Conservation (phyloP, 2,329 filamentous ascomycete genomes). For the Chalara sp. region DNA sequence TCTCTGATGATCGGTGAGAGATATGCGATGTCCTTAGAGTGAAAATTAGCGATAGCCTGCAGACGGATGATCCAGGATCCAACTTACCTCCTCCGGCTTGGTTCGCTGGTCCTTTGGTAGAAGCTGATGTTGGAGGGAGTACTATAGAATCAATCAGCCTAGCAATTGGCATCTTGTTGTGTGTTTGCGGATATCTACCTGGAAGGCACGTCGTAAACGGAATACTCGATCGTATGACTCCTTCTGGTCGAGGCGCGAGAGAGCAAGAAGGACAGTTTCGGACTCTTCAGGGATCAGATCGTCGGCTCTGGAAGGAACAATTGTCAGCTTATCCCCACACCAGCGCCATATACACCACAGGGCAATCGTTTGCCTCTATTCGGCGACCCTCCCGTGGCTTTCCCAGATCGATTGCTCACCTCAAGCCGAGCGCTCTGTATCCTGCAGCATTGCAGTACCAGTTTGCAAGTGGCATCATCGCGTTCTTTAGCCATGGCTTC, state of each 20-base stretch:
- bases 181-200: conserved; percentile 46
- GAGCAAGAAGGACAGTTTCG: conserved; percentile 76
- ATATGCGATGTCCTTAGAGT: conserved; percentile 55
- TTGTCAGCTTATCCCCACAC: conserved; percentile 7
- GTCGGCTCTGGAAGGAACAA: conserved; percentile 62
- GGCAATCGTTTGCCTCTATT: too few species aligned
- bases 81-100: conserved; percentile 56
- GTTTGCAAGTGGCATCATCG: conserved; percentile 73
- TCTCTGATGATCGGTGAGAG: conserved; percentile 61
- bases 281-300: conserved; percentile 92
- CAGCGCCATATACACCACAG: too few species aligned
- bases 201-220: conserved; percentile 91
- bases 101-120: conserved; percentile 60
- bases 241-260: conserved; percentile 85
- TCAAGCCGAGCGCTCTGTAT: conserved; percentile 88
- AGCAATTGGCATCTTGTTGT: not conserved
- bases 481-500: conserved; percentile 77
- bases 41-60: conserved; percentile 6
- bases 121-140: conserved; percentile 56
- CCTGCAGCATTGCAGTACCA: conserved; percentile 89
- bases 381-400: too few species aligned
- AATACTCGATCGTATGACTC: conserved; percentile 95
- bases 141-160: conserved; percentile 23
- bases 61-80: not conserved
- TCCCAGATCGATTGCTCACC: conserved; percentile 44